phyloP scores from a whole-genome alignment of 2,329 filamentous ascomycete genomes.

The Drechslera avenae region DNA sequence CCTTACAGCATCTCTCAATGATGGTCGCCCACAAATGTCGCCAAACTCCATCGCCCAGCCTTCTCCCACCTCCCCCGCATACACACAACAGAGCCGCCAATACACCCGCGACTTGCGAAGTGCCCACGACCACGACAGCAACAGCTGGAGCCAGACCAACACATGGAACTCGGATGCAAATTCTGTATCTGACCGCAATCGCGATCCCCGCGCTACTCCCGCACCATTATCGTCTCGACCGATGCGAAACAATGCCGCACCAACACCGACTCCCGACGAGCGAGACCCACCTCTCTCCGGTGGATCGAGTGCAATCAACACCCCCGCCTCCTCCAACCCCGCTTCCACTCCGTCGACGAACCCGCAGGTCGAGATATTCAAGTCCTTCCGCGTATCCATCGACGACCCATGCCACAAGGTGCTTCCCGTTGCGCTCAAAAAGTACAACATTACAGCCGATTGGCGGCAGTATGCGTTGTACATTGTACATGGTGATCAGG shows the following conservation, averaged over 20 bases:
- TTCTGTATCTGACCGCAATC: slow-evolving; percentile 34
- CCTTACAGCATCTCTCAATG: slow-evolving; percentile 55
- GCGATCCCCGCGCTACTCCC: slow-evolving; percentile 41
- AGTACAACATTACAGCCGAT: slow-evolving; percentile 97
- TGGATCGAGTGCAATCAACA: slow-evolving; percentile 36
- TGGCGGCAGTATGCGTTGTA: slow-evolving; percentile 98
- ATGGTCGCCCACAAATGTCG: slow-evolving; percentile 48
- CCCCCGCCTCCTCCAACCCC: slow-evolving; percentile 29
- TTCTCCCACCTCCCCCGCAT: slow-evolving; percentile 58
- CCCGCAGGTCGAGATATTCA: slow-evolving; percentile 88
- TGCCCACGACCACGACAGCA: slow-evolving; percentile 41
- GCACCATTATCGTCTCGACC: slow-evolving; percentile 37
- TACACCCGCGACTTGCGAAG: slow-evolving; percentile 42
- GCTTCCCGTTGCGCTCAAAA: slow-evolving; percentile 90
- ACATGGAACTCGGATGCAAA: slow-evolving; percentile 41
- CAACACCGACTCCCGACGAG: slow-evolving; percentile 39
- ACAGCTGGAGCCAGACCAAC: slow-evolving; percentile 35
- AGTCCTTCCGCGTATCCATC: slow-evolving; percentile 96
- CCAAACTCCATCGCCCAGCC: slow-evolving; percentile 51
- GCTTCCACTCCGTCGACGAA: slow-evolving; percentile 45
- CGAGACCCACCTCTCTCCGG: slow-evolving; percentile 46
- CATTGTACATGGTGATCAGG: slow-evolving; percentile 98
- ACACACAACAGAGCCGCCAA: slow-evolving; percentile 43
- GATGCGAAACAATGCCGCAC: slow-evolving; percentile 37
- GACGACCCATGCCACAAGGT: slow-evolving; percentile 98